Base-by-base conservation (phyloP, 2,329 filamentous ascomycete genomes). In the Trichoderma atroviride region DNA sequence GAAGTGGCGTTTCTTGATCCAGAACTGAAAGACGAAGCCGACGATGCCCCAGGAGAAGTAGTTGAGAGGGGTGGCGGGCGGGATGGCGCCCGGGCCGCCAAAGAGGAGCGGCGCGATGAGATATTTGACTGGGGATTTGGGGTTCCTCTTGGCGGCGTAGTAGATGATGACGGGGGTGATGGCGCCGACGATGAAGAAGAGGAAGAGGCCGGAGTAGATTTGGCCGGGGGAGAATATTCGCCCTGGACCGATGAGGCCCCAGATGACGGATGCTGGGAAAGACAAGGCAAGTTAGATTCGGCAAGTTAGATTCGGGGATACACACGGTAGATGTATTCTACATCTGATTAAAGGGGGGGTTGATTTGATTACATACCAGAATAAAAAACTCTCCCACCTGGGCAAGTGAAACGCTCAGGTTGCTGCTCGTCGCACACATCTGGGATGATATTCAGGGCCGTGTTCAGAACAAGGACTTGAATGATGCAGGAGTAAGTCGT, bases 41-140 rank as follows among this genome's bases (percentile, higher is more conserved):
- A 93, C 88, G 68, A 91, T 80, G 22, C 88, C 89, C 91, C 91
- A 93, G n/a, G 86, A 85, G 40, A 91, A 85, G 76, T 92, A 93
- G 79, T 91, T 92, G 70, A 93, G 85, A 0, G 91, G 90, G 0
- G 90, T 91, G 3, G 91, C 91, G 0, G 88, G 88, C 2, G 88
- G 88, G 73, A 90, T 89, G 40, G 80, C 72, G 0, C 83, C 84
- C 7, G 86, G 83, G 27, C 87, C 87, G 69, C 88, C 88, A 74
- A 90, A 89, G 73, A 90, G 87, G 70, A 90, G 80, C 1, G 88
- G 88, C 4, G 87, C 85, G 81, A 89, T 89, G 63, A 89, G 81
- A 76, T 83, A 86, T 68, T 81, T 82, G 53, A 83, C 73, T 0
- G 82, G 82, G 2, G 85, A 87, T 58, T 79, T 81, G 61, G 87